Conservation (phyloP, 495 filamentous ascomycete genomes). For the Penicillium roqueforti region DNA sequence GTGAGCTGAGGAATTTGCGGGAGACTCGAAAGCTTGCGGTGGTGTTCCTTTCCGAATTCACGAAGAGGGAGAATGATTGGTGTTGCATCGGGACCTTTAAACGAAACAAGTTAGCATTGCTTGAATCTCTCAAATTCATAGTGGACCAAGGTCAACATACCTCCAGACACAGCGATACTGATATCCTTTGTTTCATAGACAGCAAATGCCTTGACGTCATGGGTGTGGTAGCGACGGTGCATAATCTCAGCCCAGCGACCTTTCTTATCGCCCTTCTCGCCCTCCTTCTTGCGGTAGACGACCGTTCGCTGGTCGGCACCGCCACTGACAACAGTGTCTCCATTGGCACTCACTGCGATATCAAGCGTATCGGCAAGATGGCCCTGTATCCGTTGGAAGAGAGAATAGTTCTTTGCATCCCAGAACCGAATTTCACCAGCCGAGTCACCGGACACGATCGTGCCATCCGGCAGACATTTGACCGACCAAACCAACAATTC, state of each 20-base stretch:
- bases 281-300: conserved; percentile 58
- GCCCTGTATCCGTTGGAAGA: conserved; percentile 75
- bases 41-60: conserved; percentile 74
- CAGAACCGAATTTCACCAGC: conserved; percentile 89
- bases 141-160: conserved; percentile 42
- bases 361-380: conserved; percentile 90
- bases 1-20: conserved; percentile 70
- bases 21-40: conserved; percentile 70
- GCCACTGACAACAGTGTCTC: conserved; percentile 79
- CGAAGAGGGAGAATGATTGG: conserved; percentile 77
- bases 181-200: conserved; percentile 78
- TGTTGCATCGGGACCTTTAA: conserved; percentile 73
- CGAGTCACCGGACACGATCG: conserved; percentile 92
- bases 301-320: conserved; percentile 87
- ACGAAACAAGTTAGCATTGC: conserved; percentile 31
- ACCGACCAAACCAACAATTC: conserved; percentile 91
- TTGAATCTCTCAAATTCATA: background rate
- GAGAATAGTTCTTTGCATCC: conserved; percentile 86
- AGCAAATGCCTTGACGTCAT: conserved; percentile 95
- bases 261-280: conserved; percentile 53
- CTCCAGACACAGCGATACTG: conserved; percentile 88
- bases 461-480: conserved; percentile 77
- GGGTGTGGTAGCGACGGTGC: conserved; percentile 76
- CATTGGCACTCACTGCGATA: conserved; percentile 72
- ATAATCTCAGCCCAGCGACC: conserved; percentile 78